A percentile compares a stretch with the other conserved stretches of the same genome.
These are phyloP conservation scores for Hyparrhenia diplandra DNA, from an alignment of 176 grass and related monocot species.

Conservation along the genomic window DNA sequence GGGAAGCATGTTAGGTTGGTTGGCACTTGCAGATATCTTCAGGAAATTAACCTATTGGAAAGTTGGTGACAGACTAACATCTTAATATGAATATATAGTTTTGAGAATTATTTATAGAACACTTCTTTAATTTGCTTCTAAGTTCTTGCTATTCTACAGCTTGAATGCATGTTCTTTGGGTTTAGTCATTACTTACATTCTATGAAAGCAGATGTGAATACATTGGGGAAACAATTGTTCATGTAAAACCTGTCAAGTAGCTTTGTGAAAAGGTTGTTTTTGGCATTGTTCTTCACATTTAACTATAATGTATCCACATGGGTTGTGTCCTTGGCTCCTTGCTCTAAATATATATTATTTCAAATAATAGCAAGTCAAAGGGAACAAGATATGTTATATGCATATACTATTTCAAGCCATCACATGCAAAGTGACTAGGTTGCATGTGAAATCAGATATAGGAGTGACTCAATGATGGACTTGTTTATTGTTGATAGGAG, in stretches of 20 bases:
- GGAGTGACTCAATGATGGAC: too few relatives aligned
- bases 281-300: not conserved
- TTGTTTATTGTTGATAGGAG: conserved; percentile 10
- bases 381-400: not conserved
- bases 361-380: conserved; percentile 26
- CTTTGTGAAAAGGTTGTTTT: not conserved
- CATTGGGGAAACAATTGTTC: not conserved
- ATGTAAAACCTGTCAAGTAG: not conserved
- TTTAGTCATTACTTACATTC: not conserved
- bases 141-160: not conserved
- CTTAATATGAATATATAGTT: not conserved
- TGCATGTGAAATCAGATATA: conserved; percentile 1
- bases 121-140: not conserved
- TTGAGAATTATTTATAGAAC: not conserved
- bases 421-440: not conserved
- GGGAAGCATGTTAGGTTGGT: conserved; percentile 9
- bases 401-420: conserved; percentile 42
- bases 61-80: not conserved
- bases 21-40: not conserved
- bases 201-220: not conserved
- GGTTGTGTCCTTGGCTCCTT: conserved; percentile 1
- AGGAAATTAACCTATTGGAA: not conserved
- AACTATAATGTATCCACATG: not conserved
- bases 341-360: conserved; percentile 41
- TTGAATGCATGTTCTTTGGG: not conserved